These are phyloP conservation scores for Candida broadrunensis DNA, from an alignment of 805 yeast species.

Conservation along the genomic window DNA sequence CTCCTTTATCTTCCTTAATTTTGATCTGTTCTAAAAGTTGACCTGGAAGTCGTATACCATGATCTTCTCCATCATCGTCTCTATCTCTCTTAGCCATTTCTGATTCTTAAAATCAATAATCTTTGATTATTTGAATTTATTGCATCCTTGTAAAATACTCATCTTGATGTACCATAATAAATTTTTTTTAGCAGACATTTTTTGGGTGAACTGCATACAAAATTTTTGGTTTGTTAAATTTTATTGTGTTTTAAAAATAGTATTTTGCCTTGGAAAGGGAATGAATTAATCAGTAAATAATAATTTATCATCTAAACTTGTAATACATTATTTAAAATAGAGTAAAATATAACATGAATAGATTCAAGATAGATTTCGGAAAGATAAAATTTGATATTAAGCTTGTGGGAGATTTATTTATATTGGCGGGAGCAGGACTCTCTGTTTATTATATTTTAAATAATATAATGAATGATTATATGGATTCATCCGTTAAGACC, in stretches of 20 bases:
- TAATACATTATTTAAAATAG: no score
- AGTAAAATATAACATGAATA: background rate
- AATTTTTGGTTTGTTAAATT: no score
- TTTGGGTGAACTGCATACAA: no score
- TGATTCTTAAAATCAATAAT: no score
- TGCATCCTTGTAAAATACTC: no score
- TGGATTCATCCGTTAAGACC: constrained; percentile 38
- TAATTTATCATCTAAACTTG: no score
- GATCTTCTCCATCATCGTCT: constrained; percentile 13
- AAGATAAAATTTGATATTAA: constrained; percentile 38
- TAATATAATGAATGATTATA: constrained; percentile 33
- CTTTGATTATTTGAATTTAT: no score
- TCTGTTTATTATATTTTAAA: constrained; percentile 64
- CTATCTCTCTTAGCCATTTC: background rate
- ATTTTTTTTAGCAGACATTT: no score
- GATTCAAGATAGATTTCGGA: constrained; percentile 14
- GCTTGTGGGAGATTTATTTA: constrained; percentile 39
- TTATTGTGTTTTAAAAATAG: no score
- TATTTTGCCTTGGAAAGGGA: no score
- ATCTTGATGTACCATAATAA: no score
- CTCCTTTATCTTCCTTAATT: constrained; percentile 40
- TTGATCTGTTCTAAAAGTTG: constrained; percentile 49
- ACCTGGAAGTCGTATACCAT: constrained; percentile 58
- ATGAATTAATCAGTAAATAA: no score
- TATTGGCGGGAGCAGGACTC: constrained; percentile 58